Percentiles rank a stretch among this genome's conserved stretches.
Evolutionary conservation across 768 basidiomycete genomes (phyloP).

Genomic region (Exsudoporus frostii): DNA sequence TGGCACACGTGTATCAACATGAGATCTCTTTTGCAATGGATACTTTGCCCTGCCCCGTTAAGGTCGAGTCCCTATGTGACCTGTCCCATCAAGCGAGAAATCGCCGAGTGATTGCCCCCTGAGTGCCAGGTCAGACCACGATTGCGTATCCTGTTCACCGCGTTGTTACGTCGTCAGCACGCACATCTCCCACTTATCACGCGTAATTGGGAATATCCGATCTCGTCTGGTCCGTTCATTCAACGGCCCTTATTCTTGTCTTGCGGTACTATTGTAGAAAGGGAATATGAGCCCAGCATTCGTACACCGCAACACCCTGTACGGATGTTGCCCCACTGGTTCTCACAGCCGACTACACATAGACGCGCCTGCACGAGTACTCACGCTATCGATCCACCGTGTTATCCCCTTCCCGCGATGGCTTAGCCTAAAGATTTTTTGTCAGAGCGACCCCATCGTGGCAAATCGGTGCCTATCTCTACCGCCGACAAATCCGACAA

Average conservation of each 20-base stretch:
- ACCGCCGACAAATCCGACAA: slow-evolving; percentile 14
- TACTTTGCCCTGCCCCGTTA: slow-evolving; percentile 5
- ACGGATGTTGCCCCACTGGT: slow-evolving; percentile 2
- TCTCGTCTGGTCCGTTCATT: slow-evolving; percentile 17
- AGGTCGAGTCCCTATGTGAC: slow-evolving; percentile 15
- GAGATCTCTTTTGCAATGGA: slow-evolving; percentile 6
- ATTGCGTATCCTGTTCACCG: slow-evolving; percentile 3
- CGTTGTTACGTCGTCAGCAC: slow-evolving; percentile 28
- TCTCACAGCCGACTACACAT: slow-evolving; percentile 14
- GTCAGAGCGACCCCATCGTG: slow-evolving; percentile 4
- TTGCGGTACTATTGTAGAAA: slow-evolving; percentile 4
- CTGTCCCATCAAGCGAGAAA: slow-evolving; percentile 13
- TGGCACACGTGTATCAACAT: slow-evolving; percentile 27
- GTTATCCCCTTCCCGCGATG: slow-evolving; percentile 16
- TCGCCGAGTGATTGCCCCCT: slow-evolving; percentile 17
- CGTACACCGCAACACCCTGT: slow-evolving; percentile 5
- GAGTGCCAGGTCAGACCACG: slow-evolving; percentile 13
- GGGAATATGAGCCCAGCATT: slow-evolving; percentile 1
- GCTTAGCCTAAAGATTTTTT: slow-evolving; percentile 13
- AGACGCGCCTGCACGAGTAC: not conserved
- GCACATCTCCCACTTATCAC: slow-evolving; percentile 14
- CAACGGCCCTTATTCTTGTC: slow-evolving; percentile 1
- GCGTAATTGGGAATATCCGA: slow-evolving; percentile 20
- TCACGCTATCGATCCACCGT: slow-evolving; percentile 14
- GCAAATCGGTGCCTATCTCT: slow-evolving; percentile 23